Base-by-base conservation (phyloP, 768 basidiomycete genomes). In the Termitomyces sp. region DNA sequence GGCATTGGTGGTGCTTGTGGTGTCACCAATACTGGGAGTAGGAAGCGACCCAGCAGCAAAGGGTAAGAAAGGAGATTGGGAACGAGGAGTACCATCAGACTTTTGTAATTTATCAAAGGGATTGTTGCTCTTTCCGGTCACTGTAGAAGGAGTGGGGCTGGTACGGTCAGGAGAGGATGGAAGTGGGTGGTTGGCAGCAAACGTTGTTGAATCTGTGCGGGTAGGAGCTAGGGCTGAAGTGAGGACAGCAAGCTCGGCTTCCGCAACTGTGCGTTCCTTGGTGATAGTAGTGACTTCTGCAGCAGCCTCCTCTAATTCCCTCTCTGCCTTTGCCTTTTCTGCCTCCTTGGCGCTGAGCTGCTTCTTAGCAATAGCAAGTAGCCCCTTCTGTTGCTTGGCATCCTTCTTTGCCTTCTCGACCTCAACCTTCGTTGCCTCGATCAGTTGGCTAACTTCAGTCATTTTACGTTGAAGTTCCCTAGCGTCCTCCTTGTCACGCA, bases 401-500 rank as follows among this genome's bases (percentile, higher is more conserved):
- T 98, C 96, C 75, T 92, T 98, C 79, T 88, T 95, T 44, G 84
- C 73, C 76, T 91, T 95, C 73, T 98, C 97, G 22, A 94, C 77
- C 63, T 92, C 88, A 12, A 75, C 78, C 72, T 91, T 95, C 55
- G 89, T 71, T 12, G 76, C 69, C 50, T 90, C 85, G 39, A 88
- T 88, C 73, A 94, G 86, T 63, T 87, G 83, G 8, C 87, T 85
- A 16, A 86, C 84, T 67, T 94, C 93, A 13, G 85, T 80, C 90
- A 98, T 92, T 71, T 84, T 86, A 67, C 86, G 84, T 68, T 97
- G 89, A 63, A 98, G 75, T 45, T 88, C 91, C 45, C 96, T 81
- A 5, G 91, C 86, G 63, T 98, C 97, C 73, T 99, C 97, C 75
- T 96, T 98, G 73, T 98, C 97, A 40, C 91, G 82, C 62, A 99